Percentiles rank a stretch among this genome's conserved stretches.
phyloP scores from a whole-genome alignment of 2,329 filamentous ascomycete species.

The Venturiaceae sp. region DNA sequence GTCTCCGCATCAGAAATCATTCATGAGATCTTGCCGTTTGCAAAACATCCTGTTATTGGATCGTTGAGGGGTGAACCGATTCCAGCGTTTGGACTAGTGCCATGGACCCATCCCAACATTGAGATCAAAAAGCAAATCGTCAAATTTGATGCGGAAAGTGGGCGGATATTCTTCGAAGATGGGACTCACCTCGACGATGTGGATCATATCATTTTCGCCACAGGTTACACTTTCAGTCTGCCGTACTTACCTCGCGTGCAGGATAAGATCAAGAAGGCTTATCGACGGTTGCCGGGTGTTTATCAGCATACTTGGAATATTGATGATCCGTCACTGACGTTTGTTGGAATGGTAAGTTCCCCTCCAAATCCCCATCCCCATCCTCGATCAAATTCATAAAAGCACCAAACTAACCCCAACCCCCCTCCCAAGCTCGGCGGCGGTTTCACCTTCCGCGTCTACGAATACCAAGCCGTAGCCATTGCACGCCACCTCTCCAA shows the following conservation, averaged over 20 bases:
- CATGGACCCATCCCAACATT: constrained; percentile 42
- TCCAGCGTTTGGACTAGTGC: neutral
- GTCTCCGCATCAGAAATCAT: constrained; percentile 29
- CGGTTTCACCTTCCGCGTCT: constrained; percentile 57
- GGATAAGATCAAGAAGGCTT: neutral
- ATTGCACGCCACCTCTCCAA: constrained; percentile 50
- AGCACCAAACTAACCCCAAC: no score
- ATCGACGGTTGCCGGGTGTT: neutral
- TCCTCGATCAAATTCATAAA: constrained; percentile 44
- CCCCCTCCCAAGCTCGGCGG: constrained; percentile 28
- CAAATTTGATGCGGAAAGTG: constrained; percentile 36
- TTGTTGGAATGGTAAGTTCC: constrained; percentile 45
- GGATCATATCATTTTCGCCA: constrained; percentile 22
- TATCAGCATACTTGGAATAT: neutral
- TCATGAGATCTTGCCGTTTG: neutral
- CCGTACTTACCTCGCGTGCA: constrained; percentile 41
- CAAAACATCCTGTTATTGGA: neutral
- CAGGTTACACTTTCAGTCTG: constrained; percentile 30
- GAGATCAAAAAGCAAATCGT: constrained; percentile 36
- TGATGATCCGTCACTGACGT: constrained; percentile 31
- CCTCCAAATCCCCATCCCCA: no score
- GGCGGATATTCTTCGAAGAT: constrained; percentile 56
- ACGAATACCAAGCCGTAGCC: constrained; percentile 58
- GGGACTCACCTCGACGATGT: constrained; percentile 36
- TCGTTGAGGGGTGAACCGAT: neutral